phyloP scores from a whole-genome alignment of 768 basidiomycete genomes.

The Pleurotus cornucopiae region DNA sequence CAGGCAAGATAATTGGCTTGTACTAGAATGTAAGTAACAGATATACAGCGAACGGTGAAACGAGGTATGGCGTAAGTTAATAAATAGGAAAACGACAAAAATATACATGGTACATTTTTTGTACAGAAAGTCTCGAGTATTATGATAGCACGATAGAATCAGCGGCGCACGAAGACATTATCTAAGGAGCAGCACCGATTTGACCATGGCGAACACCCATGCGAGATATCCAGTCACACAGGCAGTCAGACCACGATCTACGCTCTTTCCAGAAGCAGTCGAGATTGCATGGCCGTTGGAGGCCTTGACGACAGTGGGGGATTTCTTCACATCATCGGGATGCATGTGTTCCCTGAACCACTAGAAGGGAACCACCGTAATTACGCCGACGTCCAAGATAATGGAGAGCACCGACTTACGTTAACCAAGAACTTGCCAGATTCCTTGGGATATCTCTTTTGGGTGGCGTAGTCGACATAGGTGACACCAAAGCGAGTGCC shows the following conservation, averaged over 20 bases:
- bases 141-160: not conserved
- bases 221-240: slow-evolving; percentile 3
- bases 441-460: slow-evolving; percentile 61
- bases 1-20: not conserved
- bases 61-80: not conserved
- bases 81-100: not conserved
- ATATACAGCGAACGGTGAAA: not conserved
- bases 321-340: slow-evolving; percentile 6
- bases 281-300: not conserved
- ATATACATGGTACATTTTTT: not conserved
- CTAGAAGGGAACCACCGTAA: slow-evolving; percentile 17
- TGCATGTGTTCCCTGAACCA: slow-evolving; percentile 36
- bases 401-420: slow-evolving; percentile 25
- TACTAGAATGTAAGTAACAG: not conserved
- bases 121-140: not conserved
- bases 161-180: not conserved
- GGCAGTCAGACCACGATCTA: not conserved
- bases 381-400: not conserved
- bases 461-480: slow-evolving; percentile 68
- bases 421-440: slow-evolving; percentile 54
- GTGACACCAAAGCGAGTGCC: slow-evolving; percentile 66
- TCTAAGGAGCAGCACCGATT: slow-evolving; percentile 3
- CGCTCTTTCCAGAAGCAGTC: not conserved
- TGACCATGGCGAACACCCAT: not conserved
- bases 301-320: not conserved